Evolutionary conservation across 1,284 basidiomycete species (phyloP), one percentile per base, ranked within the genome.

Genomic region (Irpex sp.): DNA sequence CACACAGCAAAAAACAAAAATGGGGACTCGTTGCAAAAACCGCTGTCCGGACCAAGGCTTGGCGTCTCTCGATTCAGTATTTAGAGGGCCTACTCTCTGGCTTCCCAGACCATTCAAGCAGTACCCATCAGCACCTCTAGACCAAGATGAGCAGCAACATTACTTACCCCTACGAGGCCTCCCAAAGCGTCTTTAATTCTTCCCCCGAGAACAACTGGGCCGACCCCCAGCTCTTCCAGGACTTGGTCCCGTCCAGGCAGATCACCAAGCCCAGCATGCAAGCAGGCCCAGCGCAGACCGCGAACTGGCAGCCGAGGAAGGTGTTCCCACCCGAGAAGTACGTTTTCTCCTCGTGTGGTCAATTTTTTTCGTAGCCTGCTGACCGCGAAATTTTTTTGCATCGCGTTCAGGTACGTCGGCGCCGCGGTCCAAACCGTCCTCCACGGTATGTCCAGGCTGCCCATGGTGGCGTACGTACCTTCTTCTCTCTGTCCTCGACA

Each of bases 401-500:
- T 39, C 4, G 26, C 58, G 8, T 7, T 9, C 62, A 83, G 79
- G 68, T 84, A 83, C 71, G 70, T 85, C 63, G 77, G 80, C 37
- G 78, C 81, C 54, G 76, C 77, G 33, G 79, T 77, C 1, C 77
- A 82, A 60, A 74, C 76, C 61, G 81, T 85, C 47, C 77, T 75
- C 68, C 77, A 77, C 54, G 80, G 79, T 19, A 67, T 70, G 7
- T 73, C 70, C 51, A 72, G 72, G 51, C 71, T 80, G 64, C 81
- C 83, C 36, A 84, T 85, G 79, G 76, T 84, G 60, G 83, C 83
- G 83, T 83, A 65, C 68, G 83, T 79, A 33, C 63, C 19, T 46
- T 39, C 58, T 37, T 57, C 36, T 31, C 54, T 7, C 17, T 56
- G 37, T 63, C 2, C 31, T 31, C 3, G 0, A 31, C 54, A 57